Conservation (phyloP, 306 rosid genomes). For the Acacia crassicarpa region DNA sequence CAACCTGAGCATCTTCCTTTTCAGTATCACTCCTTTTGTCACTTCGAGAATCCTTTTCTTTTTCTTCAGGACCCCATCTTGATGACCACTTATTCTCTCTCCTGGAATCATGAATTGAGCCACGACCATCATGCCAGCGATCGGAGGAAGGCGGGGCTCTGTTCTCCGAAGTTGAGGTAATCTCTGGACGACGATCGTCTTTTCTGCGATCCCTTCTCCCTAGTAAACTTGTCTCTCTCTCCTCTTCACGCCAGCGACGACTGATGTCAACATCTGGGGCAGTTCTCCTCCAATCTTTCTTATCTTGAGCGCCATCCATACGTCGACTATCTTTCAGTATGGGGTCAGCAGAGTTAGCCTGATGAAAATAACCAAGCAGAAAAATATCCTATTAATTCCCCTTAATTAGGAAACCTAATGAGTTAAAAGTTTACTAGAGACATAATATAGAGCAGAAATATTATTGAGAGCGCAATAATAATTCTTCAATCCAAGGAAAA, state of each 20-base stretch:
- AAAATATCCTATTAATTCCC: slow-evolving; percentile 28
- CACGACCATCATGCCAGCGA: slow-evolving; percentile 60
- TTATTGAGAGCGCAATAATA: not conserved
- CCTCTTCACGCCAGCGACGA: slow-evolving; percentile 85
- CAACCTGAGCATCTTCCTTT: slow-evolving; percentile 53
- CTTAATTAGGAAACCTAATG: not conserved
- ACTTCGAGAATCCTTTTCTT: slow-evolving; percentile 64
- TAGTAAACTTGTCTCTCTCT: slow-evolving; percentile 73
- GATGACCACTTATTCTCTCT: slow-evolving; percentile 84
- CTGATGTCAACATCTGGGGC: slow-evolving; percentile 54
- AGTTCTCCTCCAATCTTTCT: slow-evolving; percentile 67
- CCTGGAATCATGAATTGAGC: slow-evolving; percentile 56
- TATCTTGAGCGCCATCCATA: slow-evolving; percentile 65
- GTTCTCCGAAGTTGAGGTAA: slow-evolving; percentile 51
- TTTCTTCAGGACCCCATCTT: slow-evolving; percentile 87
- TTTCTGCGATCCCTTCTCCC: slow-evolving; percentile 72
- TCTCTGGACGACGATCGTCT: slow-evolving; percentile 65
- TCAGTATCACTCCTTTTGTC: slow-evolving; percentile 61
- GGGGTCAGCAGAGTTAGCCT: slow-evolving; percentile 58
- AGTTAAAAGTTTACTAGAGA: not conserved
- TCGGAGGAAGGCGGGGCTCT: slow-evolving; percentile 47
- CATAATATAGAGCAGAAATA: not conserved
- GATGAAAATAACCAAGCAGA: slow-evolving; percentile 39
- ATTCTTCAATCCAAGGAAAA: not conserved
- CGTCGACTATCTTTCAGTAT: slow-evolving; percentile 60